Conservation (phyloP, 768 basidiomycete genomes). For the Suillus hirtellus region DNA sequence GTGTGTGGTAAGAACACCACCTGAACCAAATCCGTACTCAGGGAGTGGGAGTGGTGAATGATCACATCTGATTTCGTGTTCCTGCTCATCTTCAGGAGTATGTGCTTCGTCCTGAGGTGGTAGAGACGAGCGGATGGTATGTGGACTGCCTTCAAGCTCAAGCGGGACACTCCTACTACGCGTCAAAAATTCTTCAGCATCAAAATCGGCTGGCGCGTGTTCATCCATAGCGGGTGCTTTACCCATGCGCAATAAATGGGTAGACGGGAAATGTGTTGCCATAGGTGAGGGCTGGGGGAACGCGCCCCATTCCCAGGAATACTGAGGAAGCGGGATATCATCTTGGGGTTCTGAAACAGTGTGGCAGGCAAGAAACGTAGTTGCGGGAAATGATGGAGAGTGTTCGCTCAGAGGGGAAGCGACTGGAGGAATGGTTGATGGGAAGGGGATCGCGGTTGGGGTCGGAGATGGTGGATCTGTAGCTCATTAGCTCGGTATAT, state of each 20-base stretch:
- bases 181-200: constrained; percentile 32
- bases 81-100: constrained; percentile 31
- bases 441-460: neutral
- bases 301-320: constrained; percentile 94
- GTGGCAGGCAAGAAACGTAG: constrained; percentile 44
- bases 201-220: constrained; percentile 9
- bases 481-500: neutral
- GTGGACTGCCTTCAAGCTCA: constrained; percentile 46
- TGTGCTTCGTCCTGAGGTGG: constrained; percentile 20
- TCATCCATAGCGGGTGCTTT: constrained; percentile 17
- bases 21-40: constrained; percentile 40
- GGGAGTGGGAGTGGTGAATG: constrained; percentile 6
- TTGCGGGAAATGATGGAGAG: constrained; percentile 25
- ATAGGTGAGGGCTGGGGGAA: constrained; percentile 81
- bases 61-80: constrained; percentile 22
- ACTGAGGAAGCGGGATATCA: constrained; percentile 51
- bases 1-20: constrained; percentile 59
- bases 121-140: constrained; percentile 22
- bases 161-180: constrained; percentile 63
- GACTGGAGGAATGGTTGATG: constrained; percentile 14
- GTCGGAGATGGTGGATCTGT: constrained; percentile 7
- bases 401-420: constrained; percentile 18
- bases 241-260: constrained; percentile 12
- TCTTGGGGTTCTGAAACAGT: constrained; percentile 65
- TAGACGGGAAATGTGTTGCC: constrained; percentile 44